phyloP scores from a whole-genome alignment of 495 filamentous ascomycete genomes.

The Beverwykella pulmonaria region DNA sequence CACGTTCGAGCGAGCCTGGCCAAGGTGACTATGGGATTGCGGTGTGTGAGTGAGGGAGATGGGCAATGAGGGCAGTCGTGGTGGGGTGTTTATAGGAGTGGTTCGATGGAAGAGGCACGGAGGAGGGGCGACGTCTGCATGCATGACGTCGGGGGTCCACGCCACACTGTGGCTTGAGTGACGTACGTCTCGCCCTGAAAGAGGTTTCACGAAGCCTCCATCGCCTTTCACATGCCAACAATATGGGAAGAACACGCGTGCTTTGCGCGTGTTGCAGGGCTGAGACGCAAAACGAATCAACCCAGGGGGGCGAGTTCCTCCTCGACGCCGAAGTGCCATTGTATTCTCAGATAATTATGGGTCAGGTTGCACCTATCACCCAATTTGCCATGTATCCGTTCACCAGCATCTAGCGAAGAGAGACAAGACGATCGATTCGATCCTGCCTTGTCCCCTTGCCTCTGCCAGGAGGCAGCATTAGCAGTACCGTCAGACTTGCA shows the following conservation, averaged over 20 bases:
- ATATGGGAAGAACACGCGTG: background rate
- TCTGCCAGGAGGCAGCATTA: too few species aligned
- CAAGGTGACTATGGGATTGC: background rate
- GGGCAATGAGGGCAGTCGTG: background rate
- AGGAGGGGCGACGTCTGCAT: slow-evolving; percentile 18
- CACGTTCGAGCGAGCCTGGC: background rate
- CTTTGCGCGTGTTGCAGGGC: background rate
- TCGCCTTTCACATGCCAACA: slow-evolving; percentile 15
- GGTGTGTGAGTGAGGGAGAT: background rate
- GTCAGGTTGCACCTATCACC: too few species aligned
- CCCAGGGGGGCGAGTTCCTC: background rate
- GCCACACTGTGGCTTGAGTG: slow-evolving; percentile 13
- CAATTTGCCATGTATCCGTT: too few species aligned
- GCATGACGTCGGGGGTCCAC: slow-evolving; percentile 4
- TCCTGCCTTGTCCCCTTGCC: too few species aligned
- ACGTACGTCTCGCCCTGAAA: background rate
- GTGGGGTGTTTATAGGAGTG: slow-evolving; percentile 12
- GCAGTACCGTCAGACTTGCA: too few species aligned
- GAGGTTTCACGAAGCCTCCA: slow-evolving; percentile 12
- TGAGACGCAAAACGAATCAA: background rate
- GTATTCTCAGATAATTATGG: too few species aligned
- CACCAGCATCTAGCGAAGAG: too few species aligned
- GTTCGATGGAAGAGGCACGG: background rate
- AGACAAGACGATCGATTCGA: too few species aligned
- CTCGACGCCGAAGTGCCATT: too few species aligned